Percentiles rank a stretch among this genome's conserved stretches.
Conservation (phyloP, 306 rosid genomes). For the Prunus dulcis region DNA sequence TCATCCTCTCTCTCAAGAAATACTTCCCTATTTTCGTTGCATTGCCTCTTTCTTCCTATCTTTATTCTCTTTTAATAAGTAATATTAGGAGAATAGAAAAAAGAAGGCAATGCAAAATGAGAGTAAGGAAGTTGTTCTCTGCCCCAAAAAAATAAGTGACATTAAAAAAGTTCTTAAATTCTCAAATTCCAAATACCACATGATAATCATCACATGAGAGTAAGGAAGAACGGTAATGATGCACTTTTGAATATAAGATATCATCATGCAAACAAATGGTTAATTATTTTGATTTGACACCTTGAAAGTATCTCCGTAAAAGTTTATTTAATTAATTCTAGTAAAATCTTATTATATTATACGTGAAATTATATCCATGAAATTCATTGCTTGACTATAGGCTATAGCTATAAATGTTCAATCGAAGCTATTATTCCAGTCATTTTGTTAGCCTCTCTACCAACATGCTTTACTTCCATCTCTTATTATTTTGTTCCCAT, state of each 20-base stretch:
- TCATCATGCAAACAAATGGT: too few species aligned
- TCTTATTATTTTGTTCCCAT: too few species aligned
- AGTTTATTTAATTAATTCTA: not conserved
- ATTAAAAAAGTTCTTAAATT: not conserved
- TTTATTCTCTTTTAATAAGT: too few species aligned
- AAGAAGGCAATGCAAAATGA: rapidly evolving
- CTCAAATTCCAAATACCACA: not conserved
- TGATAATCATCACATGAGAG: not conserved
- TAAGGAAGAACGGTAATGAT: not conserved
- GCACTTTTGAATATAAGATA: not conserved
- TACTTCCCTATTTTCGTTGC: too few species aligned
- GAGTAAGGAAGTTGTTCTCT: too few species aligned
- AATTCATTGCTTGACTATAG: not conserved
- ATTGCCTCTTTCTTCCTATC: too few species aligned
- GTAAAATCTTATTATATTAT: too few species aligned
- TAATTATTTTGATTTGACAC: conserved; percentile 1
- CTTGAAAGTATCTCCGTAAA: not conserved
- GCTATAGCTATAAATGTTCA: not conserved
- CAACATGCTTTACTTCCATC: too few species aligned
- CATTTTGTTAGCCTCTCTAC: not conserved
- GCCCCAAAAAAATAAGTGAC: conserved; percentile 32
- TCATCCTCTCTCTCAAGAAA: too few species aligned
- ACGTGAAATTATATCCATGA: not conserved
- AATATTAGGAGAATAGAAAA: too few species aligned
- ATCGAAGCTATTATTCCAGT: not conserved